A percentile compares a stretch with the other conserved stretches of the same genome.
Evolutionary conservation across 768 basidiomycete species (phyloP).

Genomic region (Lactifluus piperatus): DNA sequence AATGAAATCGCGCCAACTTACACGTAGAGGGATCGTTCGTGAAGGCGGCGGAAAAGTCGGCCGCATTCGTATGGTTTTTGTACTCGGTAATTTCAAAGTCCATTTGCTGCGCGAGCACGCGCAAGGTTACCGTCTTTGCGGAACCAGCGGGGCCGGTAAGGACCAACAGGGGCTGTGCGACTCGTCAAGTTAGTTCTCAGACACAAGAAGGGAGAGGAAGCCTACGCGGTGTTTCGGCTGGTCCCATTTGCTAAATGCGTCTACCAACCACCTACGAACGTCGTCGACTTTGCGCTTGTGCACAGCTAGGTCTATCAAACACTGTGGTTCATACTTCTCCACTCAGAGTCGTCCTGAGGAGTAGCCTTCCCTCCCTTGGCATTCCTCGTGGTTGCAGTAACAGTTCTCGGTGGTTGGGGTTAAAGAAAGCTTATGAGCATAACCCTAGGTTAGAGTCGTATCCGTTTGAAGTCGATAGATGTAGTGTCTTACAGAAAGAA

Average conservation of each 20-base stretch:
- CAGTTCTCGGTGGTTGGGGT: neutral
- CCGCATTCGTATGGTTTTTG: conserved; percentile 42
- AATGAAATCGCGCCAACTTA: neutral
- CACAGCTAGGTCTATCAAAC: conserved; percentile 65
- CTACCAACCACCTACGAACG: conserved; percentile 63
- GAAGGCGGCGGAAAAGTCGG: conserved; percentile 42
- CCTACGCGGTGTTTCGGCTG: conserved; percentile 70
- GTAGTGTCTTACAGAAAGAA: conserved; percentile 6
- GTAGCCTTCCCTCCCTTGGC: conserved; percentile 22
- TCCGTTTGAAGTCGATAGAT: neutral
- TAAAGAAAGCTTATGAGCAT: conserved; percentile 5
- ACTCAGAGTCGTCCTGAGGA: conserved; percentile 27
- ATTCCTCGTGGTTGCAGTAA: conserved; percentile 3
- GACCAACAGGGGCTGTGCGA: conserved; percentile 63
- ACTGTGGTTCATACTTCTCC: conserved; percentile 27
- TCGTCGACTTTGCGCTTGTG: conserved; percentile 74
- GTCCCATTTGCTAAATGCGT: conserved; percentile 62
- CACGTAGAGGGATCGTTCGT: conserved; percentile 2
- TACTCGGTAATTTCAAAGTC: conserved; percentile 76
- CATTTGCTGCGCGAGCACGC: conserved; percentile 64
- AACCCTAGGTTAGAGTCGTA: conserved; percentile 1
- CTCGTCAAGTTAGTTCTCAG: neutral
- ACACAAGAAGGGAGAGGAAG: conserved; percentile 8
- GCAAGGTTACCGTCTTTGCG: conserved; percentile 83
- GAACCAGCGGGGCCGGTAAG: conserved; percentile 86